Base-by-base conservation (phyloP, 805 yeast genomes). In the Torulaspora maleeae region DNA sequence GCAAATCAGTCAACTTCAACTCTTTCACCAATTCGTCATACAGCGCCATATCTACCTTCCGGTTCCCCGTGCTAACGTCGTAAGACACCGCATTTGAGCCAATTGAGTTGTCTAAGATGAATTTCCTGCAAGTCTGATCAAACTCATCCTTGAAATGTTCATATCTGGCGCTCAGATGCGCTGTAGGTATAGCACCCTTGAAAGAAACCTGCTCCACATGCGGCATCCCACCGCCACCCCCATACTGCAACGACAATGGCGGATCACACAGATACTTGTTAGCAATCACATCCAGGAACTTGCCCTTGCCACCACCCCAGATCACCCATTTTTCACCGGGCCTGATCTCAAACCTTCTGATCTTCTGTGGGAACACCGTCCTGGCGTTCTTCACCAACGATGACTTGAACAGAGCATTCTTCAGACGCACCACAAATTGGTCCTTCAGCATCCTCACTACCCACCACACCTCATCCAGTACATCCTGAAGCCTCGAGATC, bases 91-190 rank as follows among this genome's bases (percentile, higher is more conserved):
- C 66, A 60, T 79, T 74, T 13, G 80, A 75, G 3, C 64, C 66
- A 27, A 57, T 54, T 7, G 64, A 47, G 55, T 76, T 67, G 41
- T 79, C 76, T 16, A 83, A 75, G 13, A 85, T 75, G 47, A 82
- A 79, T 44, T 79, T 68, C 16, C 72, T 73, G 13, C 89, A 77
- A 10, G 83, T 79, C 51, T 78, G 81, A 61, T 91, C 96, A 51
- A 83, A 82, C 48, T 79, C 88, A 51, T 91, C 97, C 49, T 90
- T 83, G 61, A 78, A 86, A 44, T 79, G 79, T 66, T 91, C 99
- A 60, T 87, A 91, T 42, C 99, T 67, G 1, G 98, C 96, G 41
- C 95, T 82, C 28, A 91, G 56, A 69, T 90, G 95, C 0, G 89
- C 86, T 12, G 80, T 69, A 5, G 75, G 75, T 16, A 69, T 50